These are phyloP conservation scores for Centaurea solstitialis DNA, from an alignment of 129 eudicot genomes.

Conservation along the genomic window DNA sequence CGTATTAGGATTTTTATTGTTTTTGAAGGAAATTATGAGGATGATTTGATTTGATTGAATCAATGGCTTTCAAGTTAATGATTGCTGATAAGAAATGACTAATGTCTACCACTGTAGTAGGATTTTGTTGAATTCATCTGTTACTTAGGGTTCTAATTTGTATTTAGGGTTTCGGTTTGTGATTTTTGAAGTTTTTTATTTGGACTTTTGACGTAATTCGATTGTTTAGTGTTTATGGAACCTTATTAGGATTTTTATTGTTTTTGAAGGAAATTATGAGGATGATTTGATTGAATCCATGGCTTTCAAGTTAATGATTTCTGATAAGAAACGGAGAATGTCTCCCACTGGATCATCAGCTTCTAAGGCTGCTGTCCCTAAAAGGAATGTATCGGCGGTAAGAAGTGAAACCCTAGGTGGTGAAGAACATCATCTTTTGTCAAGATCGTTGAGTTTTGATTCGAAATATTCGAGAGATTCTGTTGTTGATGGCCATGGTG, in stretches of 20 bases:
- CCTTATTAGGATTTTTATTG: neutral
- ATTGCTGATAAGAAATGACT: neutral
- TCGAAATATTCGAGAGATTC: neutral
- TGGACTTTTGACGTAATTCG: neutral
- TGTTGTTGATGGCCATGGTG: slow-evolving; percentile 1
- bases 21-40: slow-evolving; percentile 39
- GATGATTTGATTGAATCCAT: slow-evolving; percentile 26
- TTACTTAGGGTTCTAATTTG: neutral
- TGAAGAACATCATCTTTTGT: neutral
- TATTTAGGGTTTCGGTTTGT: neutral
- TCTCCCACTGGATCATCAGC: slow-evolving; percentile 55
- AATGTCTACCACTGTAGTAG: slow-evolving; percentile 54
- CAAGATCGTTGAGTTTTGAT: slow-evolving; percentile 21
- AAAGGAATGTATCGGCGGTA: slow-evolving; percentile 46
- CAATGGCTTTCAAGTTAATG: slow-evolving; percentile 25
- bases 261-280: slow-evolving; percentile 38
- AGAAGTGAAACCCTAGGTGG: slow-evolving; percentile 31
- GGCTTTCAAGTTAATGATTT: slow-evolving; percentile 19
- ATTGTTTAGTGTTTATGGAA: neutral
- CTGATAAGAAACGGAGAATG: slow-evolving; percentile 30
- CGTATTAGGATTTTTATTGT: neutral
- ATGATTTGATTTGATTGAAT: slow-evolving; percentile 25
- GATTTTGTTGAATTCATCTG: too few species aligned
- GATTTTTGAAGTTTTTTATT: neutral
- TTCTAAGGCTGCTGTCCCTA: slow-evolving; percentile 41